Evolutionary conservation across 192 early-diverging fungal genomes (phyloP), one percentile per base, ranked within the genome.

Genomic region (Coemansia sp.): DNA sequence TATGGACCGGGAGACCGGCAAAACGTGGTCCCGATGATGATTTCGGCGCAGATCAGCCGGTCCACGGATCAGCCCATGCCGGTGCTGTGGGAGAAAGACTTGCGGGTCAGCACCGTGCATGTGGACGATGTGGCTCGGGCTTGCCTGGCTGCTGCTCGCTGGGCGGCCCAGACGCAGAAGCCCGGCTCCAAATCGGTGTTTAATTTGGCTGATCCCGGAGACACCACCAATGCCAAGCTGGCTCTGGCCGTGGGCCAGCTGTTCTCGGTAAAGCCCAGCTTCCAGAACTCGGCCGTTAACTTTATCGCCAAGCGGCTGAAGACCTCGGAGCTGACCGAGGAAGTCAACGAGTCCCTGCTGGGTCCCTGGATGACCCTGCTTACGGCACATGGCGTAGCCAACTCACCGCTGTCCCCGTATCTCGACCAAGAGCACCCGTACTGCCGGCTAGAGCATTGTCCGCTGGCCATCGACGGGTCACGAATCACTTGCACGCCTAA

Each of bases 41-140:
- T 98, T 36, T 88, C 89, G 41, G 96, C 92, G 48, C 88, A 90
- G 40, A 87, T 98, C 11, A 96, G 95, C 71, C 69, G 88, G 40
- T 82, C 84, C 20, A 57, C 87, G 20, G 80, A 84, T 32, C 88
- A 94, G 66, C 85, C 89, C 57, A 97, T 98, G 96, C 90, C 90
- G 28, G 82, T 94, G 38, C 73, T 98, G 40, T 98, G 96, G 96
- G 91, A 88, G 28, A 90, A 90, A 56, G 90, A 90, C 51, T 64
- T 97, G 37, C 89, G 89, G 50, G 83, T 97, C 63, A 94, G 92
- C 75, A 98, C 96, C 1, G 94, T 98, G 9, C 96, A 98, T 70
- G 93, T 98, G 0, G 28, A 53, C 15, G 96, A 98, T 65, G 94
- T 96, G 2, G 67, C 73, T 2, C 53, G 73, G 11, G 88, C 88